A percentile compares a stretch with the other conserved stretches of the same genome.
Conservation (phyloP, 371 early-diverging fungal genomes). For the Apophysomyces trapeziformis region DNA sequence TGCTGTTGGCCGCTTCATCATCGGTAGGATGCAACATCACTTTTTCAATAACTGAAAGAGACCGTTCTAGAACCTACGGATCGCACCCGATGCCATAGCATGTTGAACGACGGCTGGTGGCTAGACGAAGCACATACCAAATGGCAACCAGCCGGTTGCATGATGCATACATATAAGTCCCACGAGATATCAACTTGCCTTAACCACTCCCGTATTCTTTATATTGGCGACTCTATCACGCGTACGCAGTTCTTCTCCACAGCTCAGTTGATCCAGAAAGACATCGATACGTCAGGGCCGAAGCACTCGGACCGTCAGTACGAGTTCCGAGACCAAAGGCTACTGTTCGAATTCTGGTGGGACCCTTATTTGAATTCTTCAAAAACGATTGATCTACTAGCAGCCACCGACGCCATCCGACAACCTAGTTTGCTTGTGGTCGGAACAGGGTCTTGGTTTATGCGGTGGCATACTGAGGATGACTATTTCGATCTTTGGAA, state of each 20-base stretch:
- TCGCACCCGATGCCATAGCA: slow-evolving; percentile 39
- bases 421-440: slow-evolving; percentile 55
- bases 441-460: slow-evolving; percentile 66
- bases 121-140: slow-evolving; percentile 27
- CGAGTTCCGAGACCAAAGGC: slow-evolving; percentile 30
- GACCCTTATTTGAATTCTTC: slow-evolving; percentile 68
- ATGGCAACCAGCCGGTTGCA: slow-evolving; percentile 71
- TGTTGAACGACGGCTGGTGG: slow-evolving; percentile 59
- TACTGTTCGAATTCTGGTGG: slow-evolving; percentile 65
- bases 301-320: slow-evolving; percentile 42
- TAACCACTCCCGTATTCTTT: slow-evolving; percentile 46
- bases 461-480: slow-evolving; percentile 42
- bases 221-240: slow-evolving; percentile 71
- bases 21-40: not conserved
- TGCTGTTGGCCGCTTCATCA: slow-evolving; percentile 8
- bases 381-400: slow-evolving; percentile 33
- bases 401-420: slow-evolving; percentile 24
- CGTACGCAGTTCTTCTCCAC: slow-evolving; percentile 65
- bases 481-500: slow-evolving; percentile 53
- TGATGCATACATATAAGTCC: slow-evolving; percentile 54
- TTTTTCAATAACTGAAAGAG: not conserved
- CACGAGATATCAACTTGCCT: slow-evolving; percentile 53
- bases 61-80: slow-evolving; percentile 22
- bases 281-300: slow-evolving; percentile 32
- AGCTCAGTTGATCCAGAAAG: slow-evolving; percentile 43